Conservation (phyloP, 371 early-diverging fungal species). For the Syncephalastrum contaminatum region DNA sequence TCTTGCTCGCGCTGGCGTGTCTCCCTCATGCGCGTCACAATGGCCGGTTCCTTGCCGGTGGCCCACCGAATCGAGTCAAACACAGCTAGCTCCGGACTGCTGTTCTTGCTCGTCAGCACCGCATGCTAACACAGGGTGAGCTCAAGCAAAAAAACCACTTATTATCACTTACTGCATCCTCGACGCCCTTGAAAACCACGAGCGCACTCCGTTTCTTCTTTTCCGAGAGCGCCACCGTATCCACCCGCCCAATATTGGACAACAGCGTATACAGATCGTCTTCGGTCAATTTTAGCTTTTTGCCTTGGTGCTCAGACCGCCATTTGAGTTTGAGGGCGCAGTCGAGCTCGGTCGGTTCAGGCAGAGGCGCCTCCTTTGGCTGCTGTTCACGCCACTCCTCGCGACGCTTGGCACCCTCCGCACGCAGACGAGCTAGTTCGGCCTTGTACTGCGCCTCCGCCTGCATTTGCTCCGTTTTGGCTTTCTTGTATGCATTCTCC, state of each 20-base stretch:
- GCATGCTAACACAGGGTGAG: constrained; percentile 31
- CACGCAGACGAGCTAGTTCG: constrained; percentile 42
- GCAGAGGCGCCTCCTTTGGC: constrained; percentile 8
- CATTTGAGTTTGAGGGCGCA: constrained; percentile 46
- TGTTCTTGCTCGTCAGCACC: constrained; percentile 37
- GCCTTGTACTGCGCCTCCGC: constrained; percentile 44
- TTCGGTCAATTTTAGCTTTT: constrained; percentile 34
- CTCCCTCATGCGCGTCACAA: constrained; percentile 38
- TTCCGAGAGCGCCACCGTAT: constrained; percentile 32
- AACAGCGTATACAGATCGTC: constrained; percentile 25
- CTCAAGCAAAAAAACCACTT: neutral
- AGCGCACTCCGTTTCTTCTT: constrained; percentile 44
- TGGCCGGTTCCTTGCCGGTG: constrained; percentile 40
- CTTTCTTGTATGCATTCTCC: constrained; percentile 39
- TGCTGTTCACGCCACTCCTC: constrained; percentile 41
- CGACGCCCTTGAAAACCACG: constrained; percentile 43
- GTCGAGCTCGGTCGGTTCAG: constrained; percentile 38
- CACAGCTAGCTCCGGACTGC: constrained; percentile 27
- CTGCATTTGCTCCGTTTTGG: constrained; percentile 33
- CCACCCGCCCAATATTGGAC: constrained; percentile 30
- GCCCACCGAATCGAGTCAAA: constrained; percentile 49
- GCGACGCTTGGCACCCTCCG: constrained; percentile 38
- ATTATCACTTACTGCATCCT: constrained; percentile 48
- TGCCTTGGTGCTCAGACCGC: constrained; percentile 24
- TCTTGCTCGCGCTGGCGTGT: constrained; percentile 26